Evolutionary conservation across 106 monocot species (phyloP), one percentile per base, ranked within the genome.

Genomic region (Posidonia australis): DNA sequence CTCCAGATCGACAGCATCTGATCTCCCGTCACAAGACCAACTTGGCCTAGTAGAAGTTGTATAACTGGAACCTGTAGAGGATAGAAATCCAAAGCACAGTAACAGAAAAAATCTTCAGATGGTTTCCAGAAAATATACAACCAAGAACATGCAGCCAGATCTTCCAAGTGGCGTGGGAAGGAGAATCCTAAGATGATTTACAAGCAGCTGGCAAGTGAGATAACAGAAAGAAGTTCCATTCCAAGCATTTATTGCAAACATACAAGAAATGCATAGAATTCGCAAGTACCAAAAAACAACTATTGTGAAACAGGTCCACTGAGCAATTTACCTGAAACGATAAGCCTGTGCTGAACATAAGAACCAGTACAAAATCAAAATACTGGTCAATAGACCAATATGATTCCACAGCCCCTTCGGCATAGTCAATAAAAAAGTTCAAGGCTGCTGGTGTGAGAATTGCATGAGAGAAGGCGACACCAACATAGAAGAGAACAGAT

Each of bases 1-100:
- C 91, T 91, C 98, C 98, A 99, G 10, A 99, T 81, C 0, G 98
- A 99, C 25, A 99, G 61, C 98, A 99, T 99, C 67, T 99, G 98
- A 46, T 99, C 91, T 0, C 91, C 76, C 0, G 81, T 75, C 19
- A 99, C 91, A 46, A 99, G 65, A 18, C 91, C 91, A 30, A 82
- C 65, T 59, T 91, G 98, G 16, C 98, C 98, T 62, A 99, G 54
- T 26, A 99, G 62, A 5, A 99, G 77, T 65, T 99, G 98, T 73
- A 99, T 83, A 18, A 99, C 91, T 14, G 98, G 98, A 63, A 99
- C 91, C 98, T 98, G 69, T n/a, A n/a, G n/a, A n/a, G n/a, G n/a
- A n/a, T n/a, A n/a, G n/a, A n/a, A n/a, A n/a, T n/a, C n/a, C n/a
- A n/a, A n/a, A n/a, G n/a, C n/a, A n/a, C n/a, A n/a, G n/a, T n/a